Evolutionary conservation across 129 eudicot genomes (phyloP).

Genomic region (Helianthus tuberosus): DNA sequence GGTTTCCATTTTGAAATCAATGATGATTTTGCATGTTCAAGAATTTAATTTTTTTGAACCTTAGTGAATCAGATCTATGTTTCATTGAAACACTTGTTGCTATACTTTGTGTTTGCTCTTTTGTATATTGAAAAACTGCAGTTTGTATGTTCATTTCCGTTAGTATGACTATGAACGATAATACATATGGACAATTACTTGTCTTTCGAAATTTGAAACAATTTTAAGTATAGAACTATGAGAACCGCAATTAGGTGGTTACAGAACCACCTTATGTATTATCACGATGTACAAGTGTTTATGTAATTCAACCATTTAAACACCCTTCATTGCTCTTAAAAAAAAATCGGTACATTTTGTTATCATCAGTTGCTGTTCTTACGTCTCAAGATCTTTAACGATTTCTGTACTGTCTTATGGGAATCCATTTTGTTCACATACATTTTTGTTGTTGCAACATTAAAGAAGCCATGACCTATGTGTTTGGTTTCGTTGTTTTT

Average conservation of each 20-base stretch:
- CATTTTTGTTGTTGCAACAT: background rate
- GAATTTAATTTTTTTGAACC: background rate
- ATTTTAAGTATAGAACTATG: no score
- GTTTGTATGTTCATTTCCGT: background rate
- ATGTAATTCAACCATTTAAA: background rate
- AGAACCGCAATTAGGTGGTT: no score
- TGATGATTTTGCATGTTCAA: no score
- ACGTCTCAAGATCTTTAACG: constrained; percentile 25
- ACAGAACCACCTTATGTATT: no score
- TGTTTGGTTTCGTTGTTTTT: background rate
- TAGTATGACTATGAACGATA: background rate
- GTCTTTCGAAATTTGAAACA: constrained; percentile 4
- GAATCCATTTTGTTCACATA: background rate
- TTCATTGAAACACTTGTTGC: constrained; percentile 5
- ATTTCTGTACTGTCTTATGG: constrained; percentile 25
- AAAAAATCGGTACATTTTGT: background rate
- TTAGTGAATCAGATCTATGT: background rate
- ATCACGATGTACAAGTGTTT: no score
- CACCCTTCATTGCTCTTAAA: background rate
- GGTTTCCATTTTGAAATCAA: no score
- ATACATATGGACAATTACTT: constrained; percentile 8
- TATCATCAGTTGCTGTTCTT: constrained; percentile 22
- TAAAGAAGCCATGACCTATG: background rate
- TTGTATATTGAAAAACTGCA: background rate
- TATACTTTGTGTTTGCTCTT: constrained; percentile 2